Evolutionary conservation across 169 alveolate genomes (phyloP), one percentile per base, ranked within the genome.

Genomic region (Toxoplasma gondii): DNA sequence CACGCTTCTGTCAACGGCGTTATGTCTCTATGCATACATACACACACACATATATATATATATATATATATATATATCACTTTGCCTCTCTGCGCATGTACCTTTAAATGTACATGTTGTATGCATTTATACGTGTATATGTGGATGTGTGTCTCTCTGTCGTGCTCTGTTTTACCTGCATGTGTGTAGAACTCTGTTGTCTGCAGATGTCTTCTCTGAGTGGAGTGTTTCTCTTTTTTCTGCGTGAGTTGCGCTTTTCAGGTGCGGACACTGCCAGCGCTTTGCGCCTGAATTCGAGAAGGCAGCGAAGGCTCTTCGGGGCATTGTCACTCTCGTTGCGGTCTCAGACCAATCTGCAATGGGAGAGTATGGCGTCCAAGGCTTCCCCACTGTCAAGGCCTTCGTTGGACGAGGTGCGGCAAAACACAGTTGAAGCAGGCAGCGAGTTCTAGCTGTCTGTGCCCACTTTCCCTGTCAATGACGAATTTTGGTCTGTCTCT

Each of bases 321-420:
- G 96, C 49, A 38, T 94, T 9, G 93, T 86, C 64, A 16, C 82
- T 16, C 86, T 96, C 39, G 96, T 93, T 16, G 97, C 97, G 34
- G 96, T 96, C 44, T 91, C 95, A 34, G 96, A 96, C 91, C 96
- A 96, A 86, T n/a, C 92, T n/a, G 95, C 93, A 38, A 95, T 96
- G 97, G 93, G 94, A 49, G 95, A 95, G 69, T 96, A 88, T 80
- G 96, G 95, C n/a, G 96, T 98, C 78, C 93, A 96, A 93, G 99
- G 99, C 38, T 98, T 96, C 97, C 99, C 99, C 54, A 98, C 99
- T 45, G 95, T 98, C 44, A 96, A 97, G 97, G 96, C 97, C 94
- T 97, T 96, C 88, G 94, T 94, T 1, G 97, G 95, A 1, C 84
- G 83, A 93, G 93, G 95, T 93, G 80, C 88, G 19, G n/a, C 29